Conservation (phyloP, 495 filamentous ascomycete species). For the Rostrohypoxylon terebratum region DNA sequence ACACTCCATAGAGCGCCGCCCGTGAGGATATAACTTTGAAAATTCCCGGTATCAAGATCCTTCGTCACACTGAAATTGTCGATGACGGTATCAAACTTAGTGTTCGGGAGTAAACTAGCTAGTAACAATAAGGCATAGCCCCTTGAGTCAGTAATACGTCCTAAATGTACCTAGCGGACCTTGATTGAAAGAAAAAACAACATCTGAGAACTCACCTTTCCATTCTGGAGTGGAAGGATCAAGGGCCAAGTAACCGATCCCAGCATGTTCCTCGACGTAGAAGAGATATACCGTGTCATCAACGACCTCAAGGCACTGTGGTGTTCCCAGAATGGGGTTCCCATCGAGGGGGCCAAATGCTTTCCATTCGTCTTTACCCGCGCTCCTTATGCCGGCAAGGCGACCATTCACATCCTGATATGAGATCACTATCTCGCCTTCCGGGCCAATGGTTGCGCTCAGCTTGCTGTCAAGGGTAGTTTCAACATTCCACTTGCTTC, state of each 20-base stretch:
- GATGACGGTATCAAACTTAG: conserved; percentile 23
- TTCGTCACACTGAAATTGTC: conserved; percentile 33
- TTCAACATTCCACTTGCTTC: conserved; percentile 31
- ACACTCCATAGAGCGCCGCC: conserved; percentile 28
- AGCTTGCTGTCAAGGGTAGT: conserved; percentile 28
- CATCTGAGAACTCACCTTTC: conserved; percentile 59
- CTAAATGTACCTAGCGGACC: background rate
- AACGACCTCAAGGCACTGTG: conserved; percentile 36
- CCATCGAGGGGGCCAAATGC: conserved; percentile 27
- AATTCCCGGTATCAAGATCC: conserved; percentile 12
- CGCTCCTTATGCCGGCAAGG: conserved; percentile 27
- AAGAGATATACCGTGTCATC: conserved; percentile 33
- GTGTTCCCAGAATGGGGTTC: conserved; percentile 28
- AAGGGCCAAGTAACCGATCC: conserved; percentile 69
- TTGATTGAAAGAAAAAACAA: too few relatives aligned
- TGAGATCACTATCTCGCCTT: conserved; percentile 32
- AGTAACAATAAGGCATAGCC: background rate
- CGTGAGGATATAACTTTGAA: conserved; percentile 34
- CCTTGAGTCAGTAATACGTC: background rate
- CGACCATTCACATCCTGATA: conserved; percentile 31
- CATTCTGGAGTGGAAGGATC: conserved; percentile 63
- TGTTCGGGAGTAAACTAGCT: conserved; percentile 23
- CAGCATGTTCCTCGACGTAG: conserved; percentile 49
- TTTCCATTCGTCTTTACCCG: conserved; percentile 15
- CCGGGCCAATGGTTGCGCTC: conserved; percentile 20